These are phyloP conservation scores for Aureobasidium sp. DNA, from an alignment of 2,329 filamentous ascomycete species.

Conservation along the genomic window DNA sequence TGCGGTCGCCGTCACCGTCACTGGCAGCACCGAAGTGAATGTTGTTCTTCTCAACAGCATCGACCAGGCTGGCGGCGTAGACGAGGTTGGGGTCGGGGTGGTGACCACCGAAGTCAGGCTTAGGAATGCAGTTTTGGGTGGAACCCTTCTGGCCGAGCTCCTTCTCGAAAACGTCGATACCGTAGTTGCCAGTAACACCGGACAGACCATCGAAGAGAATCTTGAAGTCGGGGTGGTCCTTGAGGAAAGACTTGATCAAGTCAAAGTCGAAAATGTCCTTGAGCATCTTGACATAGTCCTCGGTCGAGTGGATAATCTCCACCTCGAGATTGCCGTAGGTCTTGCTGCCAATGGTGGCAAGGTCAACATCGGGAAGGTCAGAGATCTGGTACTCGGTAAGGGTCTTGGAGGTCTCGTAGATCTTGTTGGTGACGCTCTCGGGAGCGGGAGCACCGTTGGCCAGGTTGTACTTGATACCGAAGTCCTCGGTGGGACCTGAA, in stretches of 20 bases:
- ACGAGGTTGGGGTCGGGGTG: constrained; percentile 98
- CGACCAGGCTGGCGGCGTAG: constrained; percentile 90
- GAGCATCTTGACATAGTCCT: constrained; percentile 89
- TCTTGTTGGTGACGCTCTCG: constrained; percentile 96
- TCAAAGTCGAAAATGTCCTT: constrained; percentile 99
- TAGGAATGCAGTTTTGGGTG: constrained; percentile 87
- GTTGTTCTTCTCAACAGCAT: constrained; percentile 81
- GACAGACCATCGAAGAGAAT: constrained; percentile 91
- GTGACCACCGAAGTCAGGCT: constrained; percentile 91
- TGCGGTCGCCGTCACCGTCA: constrained; percentile 95
- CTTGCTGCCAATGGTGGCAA: constrained; percentile 72
- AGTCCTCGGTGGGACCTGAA: constrained; percentile 82
- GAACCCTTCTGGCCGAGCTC: constrained; percentile 78
- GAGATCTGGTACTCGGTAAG: constrained; percentile 89
- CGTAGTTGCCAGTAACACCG: constrained; percentile 93
- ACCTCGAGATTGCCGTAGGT: constrained; percentile 84
- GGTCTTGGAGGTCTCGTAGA: constrained; percentile 84
- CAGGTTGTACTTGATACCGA: constrained; percentile 99
- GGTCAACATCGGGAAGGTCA: constrained; percentile 79
- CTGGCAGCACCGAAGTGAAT: constrained; percentile 96
- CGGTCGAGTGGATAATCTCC: constrained; percentile 87
- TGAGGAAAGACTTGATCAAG: constrained; percentile 90
- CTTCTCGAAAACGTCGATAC: constrained; percentile 86
- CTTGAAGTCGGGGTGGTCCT: constrained; percentile 83
- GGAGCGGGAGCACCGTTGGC: constrained; percentile 92